phyloP scores from a whole-genome alignment of 768 basidiomycete genomes.

The Boletus reticulatus region DNA sequence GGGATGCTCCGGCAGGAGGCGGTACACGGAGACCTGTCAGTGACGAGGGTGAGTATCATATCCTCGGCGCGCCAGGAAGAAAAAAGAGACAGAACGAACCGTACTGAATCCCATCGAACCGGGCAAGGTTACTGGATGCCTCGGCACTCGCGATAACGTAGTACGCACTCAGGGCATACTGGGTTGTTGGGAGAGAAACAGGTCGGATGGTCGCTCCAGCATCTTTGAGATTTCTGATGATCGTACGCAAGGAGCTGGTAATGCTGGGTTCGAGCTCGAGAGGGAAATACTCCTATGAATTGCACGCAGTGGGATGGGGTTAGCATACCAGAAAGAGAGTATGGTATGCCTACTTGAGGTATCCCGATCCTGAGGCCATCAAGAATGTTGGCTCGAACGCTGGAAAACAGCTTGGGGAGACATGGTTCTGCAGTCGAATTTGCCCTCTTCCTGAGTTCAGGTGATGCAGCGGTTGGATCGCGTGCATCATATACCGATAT shows the following conservation, averaged over 20 bases:
- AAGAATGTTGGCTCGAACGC: slow-evolving; percentile 26
- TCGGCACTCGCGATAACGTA: slow-evolving; percentile 96
- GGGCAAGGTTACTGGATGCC: slow-evolving; percentile 87
- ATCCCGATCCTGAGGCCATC: slow-evolving; percentile 69
- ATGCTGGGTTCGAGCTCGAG: slow-evolving; percentile 53
- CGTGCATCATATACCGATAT: slow-evolving; percentile 51
- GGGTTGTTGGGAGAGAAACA: slow-evolving; percentile 68
- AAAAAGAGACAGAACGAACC: slow-evolving; percentile 43
- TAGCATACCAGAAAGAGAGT: neutral
- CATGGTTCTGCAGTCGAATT: slow-evolving; percentile 24
- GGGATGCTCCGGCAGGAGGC: slow-evolving; percentile 40
- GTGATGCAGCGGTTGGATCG: slow-evolving; percentile 72
- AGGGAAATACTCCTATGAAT: slow-evolving; percentile 74
- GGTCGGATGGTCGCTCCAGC: slow-evolving; percentile 69
- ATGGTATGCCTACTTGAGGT: slow-evolving; percentile 52
- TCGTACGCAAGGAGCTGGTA: slow-evolving; percentile 41
- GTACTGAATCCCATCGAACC: slow-evolving; percentile 86
- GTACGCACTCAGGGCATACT: slow-evolving; percentile 85
- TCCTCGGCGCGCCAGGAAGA: neutral
- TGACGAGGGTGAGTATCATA: neutral
- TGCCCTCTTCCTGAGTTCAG: slow-evolving; percentile 36
- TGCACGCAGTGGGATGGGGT: neutral
- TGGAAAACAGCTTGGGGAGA: neutral
- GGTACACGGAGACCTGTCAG: slow-evolving; percentile 49
- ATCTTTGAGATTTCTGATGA: slow-evolving; percentile 40